Conservation (phyloP, 2,329 filamentous ascomycete genomes). For the Bertia moriformis region DNA sequence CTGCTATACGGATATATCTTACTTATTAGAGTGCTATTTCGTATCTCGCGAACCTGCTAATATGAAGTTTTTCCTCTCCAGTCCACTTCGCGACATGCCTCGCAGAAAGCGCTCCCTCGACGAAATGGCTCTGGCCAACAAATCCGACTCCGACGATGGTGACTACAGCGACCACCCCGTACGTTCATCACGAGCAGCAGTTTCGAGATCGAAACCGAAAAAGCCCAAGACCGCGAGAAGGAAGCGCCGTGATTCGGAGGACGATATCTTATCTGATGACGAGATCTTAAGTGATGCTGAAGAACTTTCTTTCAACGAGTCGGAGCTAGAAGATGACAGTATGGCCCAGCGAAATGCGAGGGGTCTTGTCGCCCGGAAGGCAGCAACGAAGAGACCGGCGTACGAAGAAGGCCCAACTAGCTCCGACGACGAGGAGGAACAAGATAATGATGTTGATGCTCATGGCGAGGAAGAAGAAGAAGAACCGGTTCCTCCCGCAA, state of each 20-base stretch:
- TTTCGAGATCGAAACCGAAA: slow-evolving; percentile 7
- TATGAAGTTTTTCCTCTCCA: too few species aligned
- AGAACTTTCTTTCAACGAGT: slow-evolving; percentile 24
- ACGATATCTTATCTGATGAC: slow-evolving; percentile 32
- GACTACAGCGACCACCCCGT: slow-evolving; percentile 18
- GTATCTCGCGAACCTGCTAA: too few species aligned
- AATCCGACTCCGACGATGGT: slow-evolving; percentile 25
- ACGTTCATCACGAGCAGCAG: background rate
- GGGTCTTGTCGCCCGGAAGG: slow-evolving; percentile 24
- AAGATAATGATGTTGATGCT: slow-evolving; percentile 14
- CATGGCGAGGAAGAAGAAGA: slow-evolving; percentile 12
- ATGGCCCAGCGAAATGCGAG: slow-evolving; percentile 32
- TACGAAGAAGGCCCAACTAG: slow-evolving; percentile 31
- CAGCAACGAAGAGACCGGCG: slow-evolving; percentile 12
- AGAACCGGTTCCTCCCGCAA: slow-evolving; percentile 6
- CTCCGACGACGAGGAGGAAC: slow-evolving; percentile 16
- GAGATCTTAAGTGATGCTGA: slow-evolving; percentile 26
- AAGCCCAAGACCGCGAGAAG: slow-evolving; percentile 23
- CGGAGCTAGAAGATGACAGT: slow-evolving; percentile 25
- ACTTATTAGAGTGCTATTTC: too few species aligned
- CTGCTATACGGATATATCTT: too few species aligned
- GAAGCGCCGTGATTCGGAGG: slow-evolving; percentile 34
- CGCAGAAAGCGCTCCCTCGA: slow-evolving; percentile 22
- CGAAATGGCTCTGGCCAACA: slow-evolving; percentile 21
- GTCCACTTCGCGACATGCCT: slow-evolving; percentile 16